Percentiles rank a stretch among this genome's conserved stretches.
Conservation (phyloP, 305 asterid genomes). For the Fraxinus ornus region DNA sequence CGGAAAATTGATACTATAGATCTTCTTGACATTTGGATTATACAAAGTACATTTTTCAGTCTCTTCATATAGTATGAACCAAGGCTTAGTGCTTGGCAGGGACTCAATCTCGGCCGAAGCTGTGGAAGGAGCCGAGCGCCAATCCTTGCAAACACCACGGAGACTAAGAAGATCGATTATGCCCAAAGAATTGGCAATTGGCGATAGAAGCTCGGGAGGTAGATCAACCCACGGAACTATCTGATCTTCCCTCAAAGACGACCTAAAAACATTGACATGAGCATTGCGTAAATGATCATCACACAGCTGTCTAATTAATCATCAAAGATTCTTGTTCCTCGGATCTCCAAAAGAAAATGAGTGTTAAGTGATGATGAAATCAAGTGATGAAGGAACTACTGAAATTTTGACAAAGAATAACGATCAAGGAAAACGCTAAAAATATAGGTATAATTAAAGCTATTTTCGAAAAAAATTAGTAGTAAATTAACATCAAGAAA, state of each 20-base stretch:
- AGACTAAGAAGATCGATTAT: conserved; percentile 23
- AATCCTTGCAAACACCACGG: conserved; percentile 33
- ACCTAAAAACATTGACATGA: background rate
- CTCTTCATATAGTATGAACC: conserved; percentile 9
- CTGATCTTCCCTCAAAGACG: background rate
- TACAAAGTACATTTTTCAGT: background rate
- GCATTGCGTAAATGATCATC: background rate
- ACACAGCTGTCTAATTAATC: background rate
- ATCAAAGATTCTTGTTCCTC: background rate
- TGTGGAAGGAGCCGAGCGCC: conserved; percentile 29
- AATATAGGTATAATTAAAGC: background rate
- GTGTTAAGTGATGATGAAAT: background rate
- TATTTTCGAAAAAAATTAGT: background rate
- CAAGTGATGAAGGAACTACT: background rate
- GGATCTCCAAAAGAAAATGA: background rate
- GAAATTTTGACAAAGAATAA: background rate
- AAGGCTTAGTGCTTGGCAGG: background rate
- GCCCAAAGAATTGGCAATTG: conserved; percentile 23
- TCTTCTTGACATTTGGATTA: background rate
- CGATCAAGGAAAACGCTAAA: no score
- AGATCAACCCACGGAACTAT: conserved; percentile 31
- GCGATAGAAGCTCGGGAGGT: conserved; percentile 27
- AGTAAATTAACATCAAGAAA: background rate
- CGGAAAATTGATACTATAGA: conserved; percentile 11
- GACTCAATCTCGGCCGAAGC: conserved; percentile 27